Conservation (phyloP, 805 yeast genomes). For the Barnettozyma sucrosica region DNA sequence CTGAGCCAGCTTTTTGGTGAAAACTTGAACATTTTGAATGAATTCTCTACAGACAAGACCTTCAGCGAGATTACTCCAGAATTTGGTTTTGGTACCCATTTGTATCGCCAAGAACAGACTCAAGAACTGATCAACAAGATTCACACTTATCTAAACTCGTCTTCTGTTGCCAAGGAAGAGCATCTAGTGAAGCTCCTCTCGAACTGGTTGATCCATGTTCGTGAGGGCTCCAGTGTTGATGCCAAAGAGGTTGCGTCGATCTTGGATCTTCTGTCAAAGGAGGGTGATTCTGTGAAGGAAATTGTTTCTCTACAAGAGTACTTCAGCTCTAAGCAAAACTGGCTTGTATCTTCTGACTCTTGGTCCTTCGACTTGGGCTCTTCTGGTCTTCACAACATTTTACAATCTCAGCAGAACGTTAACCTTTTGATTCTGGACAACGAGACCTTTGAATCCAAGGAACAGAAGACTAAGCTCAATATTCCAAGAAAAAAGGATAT, state of each 20-base stretch:
- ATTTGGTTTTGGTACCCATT: constrained; percentile 75
- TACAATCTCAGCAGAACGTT: constrained; percentile 68
- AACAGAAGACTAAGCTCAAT: constrained; percentile 25
- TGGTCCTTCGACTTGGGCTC: constrained; percentile 94
- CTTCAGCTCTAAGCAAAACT: constrained; percentile 47
- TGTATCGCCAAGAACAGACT: constrained; percentile 51
- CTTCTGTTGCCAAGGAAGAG: constrained; percentile 9
- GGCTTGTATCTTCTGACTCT: constrained; percentile 92
- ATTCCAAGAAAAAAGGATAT: constrained; percentile 77
- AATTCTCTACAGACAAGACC: constrained; percentile 36
- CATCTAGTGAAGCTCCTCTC: constrained; percentile 39
- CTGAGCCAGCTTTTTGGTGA: constrained; percentile 60
- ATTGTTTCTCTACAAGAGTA: constrained; percentile 42
- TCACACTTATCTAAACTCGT: constrained; percentile 33
- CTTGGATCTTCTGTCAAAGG: constrained; percentile 25
- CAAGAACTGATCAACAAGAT: constrained; percentile 40
- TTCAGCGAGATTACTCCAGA: constrained; percentile 65
- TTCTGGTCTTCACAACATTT: constrained; percentile 83
- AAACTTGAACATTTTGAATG: constrained; percentile 56
- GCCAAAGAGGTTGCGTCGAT: constrained; percentile 27
- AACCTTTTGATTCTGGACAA: constrained; percentile 86
- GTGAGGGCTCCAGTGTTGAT: constrained; percentile 29
- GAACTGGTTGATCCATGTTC: constrained; percentile 59
- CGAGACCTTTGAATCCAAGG: constrained; percentile 53
- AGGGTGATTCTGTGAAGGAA: constrained; percentile 36